Conservation (phyloP, 345 rosid species). For the Moricandia moricandioides region DNA sequence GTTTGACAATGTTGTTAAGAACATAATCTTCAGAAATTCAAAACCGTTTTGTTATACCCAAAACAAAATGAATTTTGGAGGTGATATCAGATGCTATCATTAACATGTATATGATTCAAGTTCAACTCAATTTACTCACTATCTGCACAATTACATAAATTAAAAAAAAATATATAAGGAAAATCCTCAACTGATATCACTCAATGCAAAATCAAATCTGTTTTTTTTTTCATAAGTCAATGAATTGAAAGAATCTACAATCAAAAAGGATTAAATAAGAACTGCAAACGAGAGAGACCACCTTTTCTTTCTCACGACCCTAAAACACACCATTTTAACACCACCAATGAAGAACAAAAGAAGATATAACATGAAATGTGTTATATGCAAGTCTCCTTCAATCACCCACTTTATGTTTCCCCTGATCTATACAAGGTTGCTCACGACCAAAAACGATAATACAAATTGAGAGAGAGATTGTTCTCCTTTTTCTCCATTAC, state of each 20-base stretch:
- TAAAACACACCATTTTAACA: conserved; percentile 7
- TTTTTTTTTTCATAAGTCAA: not conserved
- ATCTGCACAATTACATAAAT: not conserved
- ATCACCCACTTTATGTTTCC: not conserved
- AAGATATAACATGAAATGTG: not conserved
- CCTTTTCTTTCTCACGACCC: not conserved
- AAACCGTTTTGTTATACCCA: not conserved
- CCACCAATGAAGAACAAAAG: not conserved
- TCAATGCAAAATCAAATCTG: not conserved
- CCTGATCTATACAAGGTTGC: conserved; percentile 11
- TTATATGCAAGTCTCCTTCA: conserved; percentile 1
- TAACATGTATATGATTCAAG: not conserved
- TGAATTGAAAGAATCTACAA: conserved; percentile 18
- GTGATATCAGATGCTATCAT: not conserved
- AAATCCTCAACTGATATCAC: not conserved
- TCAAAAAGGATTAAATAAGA: conserved; percentile 8
- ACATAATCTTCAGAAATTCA: not conserved
- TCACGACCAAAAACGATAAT: not conserved
- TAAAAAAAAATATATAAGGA: not conserved
- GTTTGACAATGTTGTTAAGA: not conserved
- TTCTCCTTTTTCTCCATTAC: conserved; percentile 1
- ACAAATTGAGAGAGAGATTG: not conserved
- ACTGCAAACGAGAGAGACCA: not conserved
- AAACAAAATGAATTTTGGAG: not conserved
- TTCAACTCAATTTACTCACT: not conserved